Base-by-base conservation (phyloP, 2,329 filamentous ascomycete genomes). In the Emydomyces testavorans region DNA sequence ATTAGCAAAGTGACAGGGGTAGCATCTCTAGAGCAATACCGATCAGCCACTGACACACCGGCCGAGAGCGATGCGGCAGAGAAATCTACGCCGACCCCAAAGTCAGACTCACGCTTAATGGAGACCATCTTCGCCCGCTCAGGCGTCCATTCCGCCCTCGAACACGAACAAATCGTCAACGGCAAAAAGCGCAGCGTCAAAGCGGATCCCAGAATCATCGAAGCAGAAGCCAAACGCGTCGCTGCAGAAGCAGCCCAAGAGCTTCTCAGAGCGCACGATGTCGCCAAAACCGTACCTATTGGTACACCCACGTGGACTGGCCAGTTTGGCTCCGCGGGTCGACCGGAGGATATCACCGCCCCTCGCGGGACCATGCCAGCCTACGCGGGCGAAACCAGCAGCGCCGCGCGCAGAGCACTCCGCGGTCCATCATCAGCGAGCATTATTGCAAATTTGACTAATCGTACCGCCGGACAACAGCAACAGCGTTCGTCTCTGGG, bases 241-340 rank as follows among this genome's bases (percentile, higher is more conserved):
- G 89, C 88, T 2, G 78, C 82, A 0, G 73, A 84, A 58, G 89
- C 90, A 1, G 86, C 86, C 0, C 77, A 76, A 18, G 82, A 86
- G 54, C 77, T 96, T 1, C 78, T 80, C 24, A 78, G 78, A 50
- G 81, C 87, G 7, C 80, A 78, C 35, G 78, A 89, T 59, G 75
- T 82, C 24, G 87, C 89, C 2, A 75, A 79, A 8, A 75, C 72
- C 6, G 72, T 90, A 1, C 85, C 85, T 0, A 81, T 87, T 26
- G 90, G 90, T 6, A 87, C 85, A 0, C 85, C 92, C 6, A 95
- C 90, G 0, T 96, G 90, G 90, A 96, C 90, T 0, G 90, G 92
- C 1, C 79, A 84, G 56, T 79, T 84, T 39, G 90, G 90, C 7
- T 76, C 82, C 42, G 80, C 80, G 3, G 90, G 89, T 1, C 74